Evolutionary conservation across 2,329 filamentous ascomycete species (phyloP).

Genomic region (Trichoderma harzianum): DNA sequence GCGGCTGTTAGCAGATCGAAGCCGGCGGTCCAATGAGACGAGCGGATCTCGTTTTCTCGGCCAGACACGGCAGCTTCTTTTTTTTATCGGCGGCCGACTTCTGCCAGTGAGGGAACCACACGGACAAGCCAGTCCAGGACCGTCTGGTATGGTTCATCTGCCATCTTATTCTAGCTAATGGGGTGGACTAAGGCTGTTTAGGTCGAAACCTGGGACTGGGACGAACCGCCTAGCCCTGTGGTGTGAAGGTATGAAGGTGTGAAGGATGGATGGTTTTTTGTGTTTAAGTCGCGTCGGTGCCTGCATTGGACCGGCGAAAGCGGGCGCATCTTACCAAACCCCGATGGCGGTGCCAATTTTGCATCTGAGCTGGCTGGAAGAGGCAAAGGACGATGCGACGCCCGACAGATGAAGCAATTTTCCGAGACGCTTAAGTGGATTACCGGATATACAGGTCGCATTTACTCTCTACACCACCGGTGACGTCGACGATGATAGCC

Average conservation of each 20-base stretch:
- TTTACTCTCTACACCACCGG: not conserved
- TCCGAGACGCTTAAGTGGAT: not conserved
- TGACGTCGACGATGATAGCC: not conserved
- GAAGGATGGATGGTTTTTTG: not conserved
- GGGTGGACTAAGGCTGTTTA: not conserved
- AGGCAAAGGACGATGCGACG: not conserved
- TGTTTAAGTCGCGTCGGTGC: slow-evolving; percentile 5
- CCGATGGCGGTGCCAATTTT: not conserved
- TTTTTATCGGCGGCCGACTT: not conserved
- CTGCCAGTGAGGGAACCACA: slow-evolving; percentile 9
- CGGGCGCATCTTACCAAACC: not conserved
- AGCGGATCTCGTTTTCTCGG: slow-evolving; percentile 14
- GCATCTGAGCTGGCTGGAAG: not conserved
- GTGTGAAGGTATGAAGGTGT: not conserved
- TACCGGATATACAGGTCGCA: not conserved
- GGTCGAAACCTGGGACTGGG: not conserved
- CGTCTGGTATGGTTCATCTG: not conserved
- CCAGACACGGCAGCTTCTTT: slow-evolving; percentile 3
- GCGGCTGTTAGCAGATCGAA: slow-evolving; percentile 11
- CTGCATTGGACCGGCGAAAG: slow-evolving; percentile 13
- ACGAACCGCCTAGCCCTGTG: not conserved
- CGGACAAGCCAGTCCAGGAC: not conserved
- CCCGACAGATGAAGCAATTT: not conserved
- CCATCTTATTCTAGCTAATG: not conserved
- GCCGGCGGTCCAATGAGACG: slow-evolving; percentile 8